Evolutionary conservation across 208 protist genomes (phyloP).

Genomic region (Leishmania arabica): DNA sequence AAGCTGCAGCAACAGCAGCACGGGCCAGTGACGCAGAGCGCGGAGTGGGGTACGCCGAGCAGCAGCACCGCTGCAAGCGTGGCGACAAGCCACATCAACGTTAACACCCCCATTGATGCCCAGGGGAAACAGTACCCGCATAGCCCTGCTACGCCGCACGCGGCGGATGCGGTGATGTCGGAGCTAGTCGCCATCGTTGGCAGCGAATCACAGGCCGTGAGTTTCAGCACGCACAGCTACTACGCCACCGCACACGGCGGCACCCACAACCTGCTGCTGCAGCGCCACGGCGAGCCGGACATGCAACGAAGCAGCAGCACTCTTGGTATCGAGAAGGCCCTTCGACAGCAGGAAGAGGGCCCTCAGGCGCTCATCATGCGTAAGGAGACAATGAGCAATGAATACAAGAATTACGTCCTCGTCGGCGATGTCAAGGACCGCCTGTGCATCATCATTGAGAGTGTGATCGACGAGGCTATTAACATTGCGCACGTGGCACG

Average conservation of each 20-base stretch:
- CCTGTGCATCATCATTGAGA: conserved; percentile 84
- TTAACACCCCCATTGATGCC: conserved; percentile 14
- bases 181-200: conserved; percentile 19
- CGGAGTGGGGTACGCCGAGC: conserved; percentile 5
- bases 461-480: conserved; percentile 77
- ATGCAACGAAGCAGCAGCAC: conserved; percentile 42
- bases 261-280: not conserved
- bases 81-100: conserved; percentile 8
- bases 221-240: not conserved
- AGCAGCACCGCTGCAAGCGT: conserved; percentile 21
- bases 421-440: conserved; percentile 76
- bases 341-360: conserved; percentile 63
- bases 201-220: not conserved
- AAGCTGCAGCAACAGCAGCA: not conserved
- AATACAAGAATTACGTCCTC: conserved; percentile 55
- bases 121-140: conserved; percentile 17
- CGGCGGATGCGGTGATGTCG: conserved; percentile 10
- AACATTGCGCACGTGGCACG: conserved; percentile 62
- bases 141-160: conserved; percentile 12
- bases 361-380: conserved; percentile 25
- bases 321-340: conserved; percentile 62
- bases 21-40: not conserved
- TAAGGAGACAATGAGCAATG: conserved; percentile 20
- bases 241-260: not conserved
- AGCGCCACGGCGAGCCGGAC: not conserved